These are phyloP conservation scores for Xylariomycetidae sp. DNA, from an alignment of 2,329 filamentous ascomycete species.

Conservation along the genomic window DNA sequence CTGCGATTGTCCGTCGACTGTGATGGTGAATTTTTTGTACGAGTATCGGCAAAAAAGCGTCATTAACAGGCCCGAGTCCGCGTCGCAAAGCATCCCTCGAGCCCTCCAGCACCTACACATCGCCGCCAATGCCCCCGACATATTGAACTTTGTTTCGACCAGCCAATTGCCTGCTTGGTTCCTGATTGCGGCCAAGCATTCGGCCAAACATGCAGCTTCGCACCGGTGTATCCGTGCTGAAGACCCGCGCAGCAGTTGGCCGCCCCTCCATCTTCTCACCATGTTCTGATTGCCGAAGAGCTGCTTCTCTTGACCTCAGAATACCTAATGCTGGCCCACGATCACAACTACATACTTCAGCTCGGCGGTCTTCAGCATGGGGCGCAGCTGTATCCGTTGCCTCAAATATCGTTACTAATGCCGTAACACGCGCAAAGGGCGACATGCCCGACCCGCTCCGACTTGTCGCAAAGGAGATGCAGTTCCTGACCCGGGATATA, in stretches of 20 bases:
- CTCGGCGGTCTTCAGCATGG: conserved; percentile 57
- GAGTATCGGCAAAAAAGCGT: too few relatives aligned
- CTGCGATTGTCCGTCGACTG: too few relatives aligned
- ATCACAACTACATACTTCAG: conserved; percentile 38
- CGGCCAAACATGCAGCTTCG: conserved; percentile 45
- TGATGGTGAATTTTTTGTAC: too few relatives aligned
- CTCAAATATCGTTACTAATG: conserved; percentile 65
- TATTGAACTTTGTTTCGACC: conserved; percentile 13
- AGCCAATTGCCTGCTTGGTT: conserved; percentile 26
- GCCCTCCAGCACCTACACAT: too few relatives aligned
- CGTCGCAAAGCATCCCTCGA: too few relatives aligned
- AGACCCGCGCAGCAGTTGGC: conserved; percentile 29
- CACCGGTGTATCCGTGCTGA: conserved; percentile 43
- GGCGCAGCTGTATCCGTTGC: conserved; percentile 67
- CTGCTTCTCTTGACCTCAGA: conserved; percentile 25
- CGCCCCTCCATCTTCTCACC: conserved; percentile 30
- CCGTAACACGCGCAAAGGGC: conserved; percentile 55
- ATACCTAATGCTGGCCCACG: conserved; percentile 27
- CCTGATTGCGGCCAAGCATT: conserved; percentile 14
- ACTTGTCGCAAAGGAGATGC: conserved; percentile 93
- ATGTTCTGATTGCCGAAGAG: conserved; percentile 33
- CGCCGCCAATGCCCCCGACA: neutral
- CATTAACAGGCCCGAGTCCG: too few relatives aligned
- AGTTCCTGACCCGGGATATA: conserved; percentile 90
- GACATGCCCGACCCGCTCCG: conserved; percentile 78